Percentiles rank a stretch among this genome's conserved stretches.
phyloP scores from a whole-genome alignment of 192 early-diverging fungal species.

The Entomortierella parvispora region DNA sequence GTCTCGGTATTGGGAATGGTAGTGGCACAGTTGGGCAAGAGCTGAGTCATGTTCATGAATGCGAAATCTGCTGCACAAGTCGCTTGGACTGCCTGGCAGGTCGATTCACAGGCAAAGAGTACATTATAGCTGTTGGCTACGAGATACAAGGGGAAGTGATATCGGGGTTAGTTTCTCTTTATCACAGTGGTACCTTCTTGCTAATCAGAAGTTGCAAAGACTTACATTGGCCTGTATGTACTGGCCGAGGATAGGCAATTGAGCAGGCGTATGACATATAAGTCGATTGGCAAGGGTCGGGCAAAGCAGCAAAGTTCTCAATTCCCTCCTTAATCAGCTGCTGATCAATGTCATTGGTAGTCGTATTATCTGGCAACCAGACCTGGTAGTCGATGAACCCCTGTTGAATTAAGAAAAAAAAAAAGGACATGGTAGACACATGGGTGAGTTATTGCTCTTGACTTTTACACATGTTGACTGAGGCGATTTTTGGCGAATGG shows the following conservation, averaged over 20 bases:
- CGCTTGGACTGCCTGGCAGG: conserved; percentile 28
- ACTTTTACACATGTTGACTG: too few relatives aligned
- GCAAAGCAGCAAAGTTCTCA: conserved; percentile 1
- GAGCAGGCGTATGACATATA: conserved; percentile 36
- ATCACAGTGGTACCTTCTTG: too few relatives aligned
- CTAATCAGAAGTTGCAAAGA: too few relatives aligned
- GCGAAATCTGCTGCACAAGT: conserved; percentile 31
- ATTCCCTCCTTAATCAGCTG: neutral
- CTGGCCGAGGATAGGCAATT: conserved; percentile 38
- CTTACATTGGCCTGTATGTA: conserved; percentile 32
- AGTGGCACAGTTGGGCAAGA: conserved; percentile 38
- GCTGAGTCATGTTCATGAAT: conserved; percentile 11
- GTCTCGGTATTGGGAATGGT: conserved; percentile 20
- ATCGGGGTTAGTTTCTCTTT: neutral
- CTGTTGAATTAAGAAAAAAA: neutral
- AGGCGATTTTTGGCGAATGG: too few relatives aligned
- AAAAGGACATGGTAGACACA: neutral
- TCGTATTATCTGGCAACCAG: conserved; percentile 30
- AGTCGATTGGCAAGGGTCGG: conserved; percentile 38
- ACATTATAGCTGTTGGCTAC: conserved; percentile 38
- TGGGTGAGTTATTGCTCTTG: neutral
- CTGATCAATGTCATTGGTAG: conserved; percentile 6
- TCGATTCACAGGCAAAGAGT: conserved; percentile 50
- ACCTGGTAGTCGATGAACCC: conserved; percentile 45
- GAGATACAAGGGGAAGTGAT: neutral